A percentile compares a stretch with the other conserved stretches of the same genome.
These are phyloP conservation scores for Termitomyces bulborhizus DNA, from an alignment of 768 basidiomycete species.

Conservation along the genomic window DNA sequence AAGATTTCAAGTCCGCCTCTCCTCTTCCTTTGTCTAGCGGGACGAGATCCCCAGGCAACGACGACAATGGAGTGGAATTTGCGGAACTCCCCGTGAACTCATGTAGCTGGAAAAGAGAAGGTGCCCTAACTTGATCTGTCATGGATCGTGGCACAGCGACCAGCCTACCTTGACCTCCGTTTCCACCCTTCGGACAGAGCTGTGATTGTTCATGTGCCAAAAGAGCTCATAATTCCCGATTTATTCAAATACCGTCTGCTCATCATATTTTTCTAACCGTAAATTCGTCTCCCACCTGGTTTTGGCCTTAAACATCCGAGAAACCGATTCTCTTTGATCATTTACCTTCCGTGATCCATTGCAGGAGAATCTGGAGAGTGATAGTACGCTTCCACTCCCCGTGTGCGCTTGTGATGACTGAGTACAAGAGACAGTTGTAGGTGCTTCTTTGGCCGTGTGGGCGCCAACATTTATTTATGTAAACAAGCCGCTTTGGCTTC, in stretches of 20 bases:
- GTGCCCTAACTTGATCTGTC: conserved; percentile 7
- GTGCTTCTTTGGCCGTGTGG: conserved; percentile 32
- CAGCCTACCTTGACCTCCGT: conserved; percentile 7
- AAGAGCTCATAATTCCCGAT: neutral
- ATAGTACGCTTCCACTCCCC: neutral
- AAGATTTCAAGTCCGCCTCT: conserved; percentile 7
- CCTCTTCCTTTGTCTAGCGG: conserved; percentile 17
- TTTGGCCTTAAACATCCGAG: neutral
- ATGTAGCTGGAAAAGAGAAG: conserved; percentile 9
- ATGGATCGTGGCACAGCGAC: conserved; percentile 16
- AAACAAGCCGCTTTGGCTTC: conserved; percentile 27
- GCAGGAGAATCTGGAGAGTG: neutral
- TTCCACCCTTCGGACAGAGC: conserved; percentile 5
- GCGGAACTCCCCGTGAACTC: conserved; percentile 16
- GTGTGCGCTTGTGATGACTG: neutral
- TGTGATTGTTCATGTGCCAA: conserved; percentile 12
- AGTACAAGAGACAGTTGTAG: conserved; percentile 18
- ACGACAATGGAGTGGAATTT: conserved; percentile 7
- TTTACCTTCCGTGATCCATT: neutral
- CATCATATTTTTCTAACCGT: neutral
- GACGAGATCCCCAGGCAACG: neutral
- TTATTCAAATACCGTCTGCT: conserved; percentile 9
- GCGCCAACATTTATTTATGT: conserved; percentile 28
- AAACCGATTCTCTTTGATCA: neutral
- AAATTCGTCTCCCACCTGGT: neutral